Base-by-base conservation (phyloP, 176 grass and related monocot genomes). In the Zizania latifolia region DNA sequence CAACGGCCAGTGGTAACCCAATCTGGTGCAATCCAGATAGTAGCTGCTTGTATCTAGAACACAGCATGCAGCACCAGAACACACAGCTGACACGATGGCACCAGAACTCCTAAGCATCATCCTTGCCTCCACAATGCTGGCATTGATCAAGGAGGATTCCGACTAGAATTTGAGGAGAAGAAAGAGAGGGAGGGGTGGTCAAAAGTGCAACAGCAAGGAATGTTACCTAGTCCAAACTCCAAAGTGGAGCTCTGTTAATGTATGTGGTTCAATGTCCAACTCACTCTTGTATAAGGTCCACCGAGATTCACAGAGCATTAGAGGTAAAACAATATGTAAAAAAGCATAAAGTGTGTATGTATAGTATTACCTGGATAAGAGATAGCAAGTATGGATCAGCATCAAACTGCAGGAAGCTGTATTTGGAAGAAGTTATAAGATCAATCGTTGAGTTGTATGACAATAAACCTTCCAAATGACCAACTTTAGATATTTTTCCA, bases 291-390 rank as follows among this genome's bases (percentile, higher is more conserved):
- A 51, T 51, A 51, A 51, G 21, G 17, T 28, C 15, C 1, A 46
- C 71, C 12, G 82, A 65, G 36, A 55, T 71, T 48, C 61, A 39
- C 16, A 81, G 6, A 2, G 0, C n/a, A 35, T 15, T 15, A 65
- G 21, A 76, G 15, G 16, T 72, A 65, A 59, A 78, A 11, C 3
- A 85, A 77, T 37, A 46, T 34, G 36, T 32, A 29, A 31, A 59
- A 66, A 79, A 70, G 27, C 4, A 85, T 40, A 5, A 50, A 85
- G 41, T n/a, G 32, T 76, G 65, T 40, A 79, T 50, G 72, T 39
- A 88, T 23, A 76, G n/a, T 76, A 83, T 85, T 93, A 97, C 94
- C 94, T 97, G 87, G 57, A 97, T 80, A 87, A 93, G 88, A 72
- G 90, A 87, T 79, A 97, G 78, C 70, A 97, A 84, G 45, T 84